phyloP scores from a whole-genome alignment of 202 grass and related monocot species.

The Brachypodium distachyon region DNA sequence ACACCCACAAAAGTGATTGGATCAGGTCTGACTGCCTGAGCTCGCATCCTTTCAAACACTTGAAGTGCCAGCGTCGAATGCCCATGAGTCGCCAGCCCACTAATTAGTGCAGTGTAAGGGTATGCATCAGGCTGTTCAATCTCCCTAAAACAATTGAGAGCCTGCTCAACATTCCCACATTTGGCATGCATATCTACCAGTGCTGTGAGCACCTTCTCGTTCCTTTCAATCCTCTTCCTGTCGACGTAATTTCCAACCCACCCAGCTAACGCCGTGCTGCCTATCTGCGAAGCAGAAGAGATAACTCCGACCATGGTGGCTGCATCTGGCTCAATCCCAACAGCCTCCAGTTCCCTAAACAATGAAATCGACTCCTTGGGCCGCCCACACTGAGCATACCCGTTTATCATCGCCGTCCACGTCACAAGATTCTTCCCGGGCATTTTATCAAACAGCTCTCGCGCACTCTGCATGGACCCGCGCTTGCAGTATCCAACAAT shows the following conservation, averaged over 20 bases:
- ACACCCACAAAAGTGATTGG: slow-evolving; percentile 72
- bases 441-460: slow-evolving; percentile 53
- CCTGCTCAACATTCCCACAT: slow-evolving; percentile 58
- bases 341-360: slow-evolving; percentile 35
- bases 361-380: slow-evolving; percentile 34
- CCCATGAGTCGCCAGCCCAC: slow-evolving; percentile 66
- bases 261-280: slow-evolving; percentile 33
- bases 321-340: slow-evolving; percentile 44
- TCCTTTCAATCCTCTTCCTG: slow-evolving; percentile 52
- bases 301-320: slow-evolving; percentile 63
- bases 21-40: slow-evolving; percentile 37
- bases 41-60: slow-evolving; percentile 59
- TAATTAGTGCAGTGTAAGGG: slow-evolving; percentile 66
- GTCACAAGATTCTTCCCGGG: slow-evolving; percentile 46
- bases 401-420: slow-evolving; percentile 57
- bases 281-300: slow-evolving; percentile 47
- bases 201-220: slow-evolving; percentile 61
- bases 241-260: slow-evolving; percentile 45
- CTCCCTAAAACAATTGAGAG: slow-evolving; percentile 45
- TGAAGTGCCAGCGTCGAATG: slow-evolving; percentile 44
- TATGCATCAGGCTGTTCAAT: slow-evolving; percentile 55
- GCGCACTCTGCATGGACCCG: slow-evolving; percentile 20
- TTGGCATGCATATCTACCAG: slow-evolving; percentile 74
- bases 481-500: slow-evolving; percentile 41
- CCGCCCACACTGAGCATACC: slow-evolving; percentile 48